Evolutionary conservation across 2,329 filamentous ascomycete genomes (phyloP), one percentile per base, ranked within the genome.

Genomic region (Penicillium sp.): DNA sequence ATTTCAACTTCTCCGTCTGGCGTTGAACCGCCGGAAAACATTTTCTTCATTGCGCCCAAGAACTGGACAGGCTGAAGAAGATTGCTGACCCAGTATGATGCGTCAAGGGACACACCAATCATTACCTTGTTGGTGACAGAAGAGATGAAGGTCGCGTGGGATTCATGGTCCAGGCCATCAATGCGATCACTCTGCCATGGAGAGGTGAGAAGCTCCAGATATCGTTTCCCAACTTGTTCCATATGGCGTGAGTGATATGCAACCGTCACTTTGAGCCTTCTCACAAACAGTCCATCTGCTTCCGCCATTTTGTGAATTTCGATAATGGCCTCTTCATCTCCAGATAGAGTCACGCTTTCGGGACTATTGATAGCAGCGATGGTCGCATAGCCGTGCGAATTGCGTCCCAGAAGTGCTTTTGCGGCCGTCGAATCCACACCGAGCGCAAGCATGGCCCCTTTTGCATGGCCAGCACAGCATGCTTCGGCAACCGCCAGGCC

Each of bases 191-290:
- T 9, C 14, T 6, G 14, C 20, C 17, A n/a, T 32, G 18, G 9
- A 22, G 9, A 9, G n/a, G 25, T 2, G 6, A 25, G 35, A 17
- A 31, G 17, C 0, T 17, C 18, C 13, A 32, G 27, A 17, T 33
- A 26, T n/a, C 14, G 22, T 12, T 39, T 30, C 7, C 35, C 41
- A 12, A 44, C 3, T 2, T 26, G 16, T 2, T 20, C 2, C 46
- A 49, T 49, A n/a, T 49, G 43, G 23, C 38, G 37, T 8, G 54
- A 57, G 26, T 57, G 54, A 22, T 56, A 57, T 2, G 52, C 52
- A 3, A 34, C 37, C 2, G 47, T 40, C 5, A 52, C 48, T 2
- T 30, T 30, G 5, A 57, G 42, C 6, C 34, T 37, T 9, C 51
- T 36, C 7, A 13, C 31, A 26, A 55, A 56, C 2, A 51, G 35